Conservation (phyloP, 2,329 filamentous ascomycete genomes). For the Aspergillus costaricaensis region DNA sequence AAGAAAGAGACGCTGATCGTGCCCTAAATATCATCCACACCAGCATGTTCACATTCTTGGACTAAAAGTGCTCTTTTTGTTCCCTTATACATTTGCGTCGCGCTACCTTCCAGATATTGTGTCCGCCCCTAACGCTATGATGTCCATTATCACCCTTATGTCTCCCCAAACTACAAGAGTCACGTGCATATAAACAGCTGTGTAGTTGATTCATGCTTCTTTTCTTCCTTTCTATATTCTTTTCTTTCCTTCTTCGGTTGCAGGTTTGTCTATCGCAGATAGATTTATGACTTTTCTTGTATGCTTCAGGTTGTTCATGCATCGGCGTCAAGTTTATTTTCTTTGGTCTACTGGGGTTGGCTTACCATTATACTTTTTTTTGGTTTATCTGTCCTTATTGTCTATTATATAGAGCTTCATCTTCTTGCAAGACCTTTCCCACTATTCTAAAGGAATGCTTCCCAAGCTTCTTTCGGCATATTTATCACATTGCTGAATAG, state of each 20-base stretch:
- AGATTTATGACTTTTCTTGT: no score
- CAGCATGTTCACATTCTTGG: conserved; percentile 92
- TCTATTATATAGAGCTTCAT: no score
- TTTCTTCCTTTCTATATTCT: neutral
- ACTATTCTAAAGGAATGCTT: no score
- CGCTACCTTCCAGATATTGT: conserved; percentile 10
- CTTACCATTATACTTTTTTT: no score
- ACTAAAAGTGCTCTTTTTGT: conserved; percentile 49
- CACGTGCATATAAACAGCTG: conserved; percentile 6
- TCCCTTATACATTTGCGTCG: neutral
- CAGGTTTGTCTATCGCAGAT: no score
- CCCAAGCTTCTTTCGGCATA: no score
- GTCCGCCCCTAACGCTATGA: conserved; percentile 17
- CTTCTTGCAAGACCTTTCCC: no score
- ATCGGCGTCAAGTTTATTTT: no score
- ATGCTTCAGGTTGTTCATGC: no score
- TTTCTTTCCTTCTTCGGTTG: neutral
- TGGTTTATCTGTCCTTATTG: no score
- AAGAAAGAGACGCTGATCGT: conserved; percentile 83
- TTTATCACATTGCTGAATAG: no score
- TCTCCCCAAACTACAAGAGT: neutral
- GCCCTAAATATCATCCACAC: conserved; percentile 97
- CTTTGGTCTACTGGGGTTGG: no score
- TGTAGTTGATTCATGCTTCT: conserved; percentile 1
- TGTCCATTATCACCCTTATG: conserved; percentile 17